These are phyloP conservation scores for Quillaja saponaria DNA, from an alignment of 306 rosid species.

Conservation along the genomic window DNA sequence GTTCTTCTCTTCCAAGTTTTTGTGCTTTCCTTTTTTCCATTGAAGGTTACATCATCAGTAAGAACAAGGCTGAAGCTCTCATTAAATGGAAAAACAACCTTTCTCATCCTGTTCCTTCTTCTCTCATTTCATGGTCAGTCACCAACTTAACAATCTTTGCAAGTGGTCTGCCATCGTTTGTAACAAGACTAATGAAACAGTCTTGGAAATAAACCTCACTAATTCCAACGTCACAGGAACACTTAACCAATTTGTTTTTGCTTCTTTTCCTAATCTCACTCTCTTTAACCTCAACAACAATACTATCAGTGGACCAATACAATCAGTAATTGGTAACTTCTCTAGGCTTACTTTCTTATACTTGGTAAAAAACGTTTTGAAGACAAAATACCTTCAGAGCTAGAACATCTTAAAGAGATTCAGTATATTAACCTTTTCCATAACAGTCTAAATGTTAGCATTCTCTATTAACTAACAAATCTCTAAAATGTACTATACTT, in stretches of 20 bases:
- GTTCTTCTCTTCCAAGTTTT: slow-evolving; percentile 28
- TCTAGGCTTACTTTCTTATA: slow-evolving; percentile 19
- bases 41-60: slow-evolving; percentile 44
- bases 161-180: slow-evolving; percentile 56
- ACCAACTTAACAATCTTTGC: slow-evolving; percentile 49
- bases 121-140: slow-evolving; percentile 56
- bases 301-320: slow-evolving; percentile 41
- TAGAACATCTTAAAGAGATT: slow-evolving; percentile 52
- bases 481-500: slow-evolving; percentile 58
- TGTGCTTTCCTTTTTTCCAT: slow-evolving; percentile 37
- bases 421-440: slow-evolving; percentile 40
- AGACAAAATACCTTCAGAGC: slow-evolving; percentile 41
- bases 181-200: slow-evolving; percentile 33
- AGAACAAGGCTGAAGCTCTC: slow-evolving; percentile 60
- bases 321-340: slow-evolving; percentile 22
- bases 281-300: slow-evolving; percentile 52
- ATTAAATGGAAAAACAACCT: slow-evolving; percentile 58
- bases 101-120: slow-evolving; percentile 31
- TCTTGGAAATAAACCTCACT: slow-evolving; percentile 45
- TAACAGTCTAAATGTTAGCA: slow-evolving; percentile 42
- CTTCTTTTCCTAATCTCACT: slow-evolving; percentile 47
- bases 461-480: slow-evolving; percentile 59
- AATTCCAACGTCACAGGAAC: slow-evolving; percentile 34
- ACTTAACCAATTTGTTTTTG: slow-evolving; percentile 39
- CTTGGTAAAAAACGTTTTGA: slow-evolving; percentile 13